These are phyloP conservation scores for Calocera cornea DNA, from an alignment of 768 basidiomycete species.

Conservation along the genomic window DNA sequence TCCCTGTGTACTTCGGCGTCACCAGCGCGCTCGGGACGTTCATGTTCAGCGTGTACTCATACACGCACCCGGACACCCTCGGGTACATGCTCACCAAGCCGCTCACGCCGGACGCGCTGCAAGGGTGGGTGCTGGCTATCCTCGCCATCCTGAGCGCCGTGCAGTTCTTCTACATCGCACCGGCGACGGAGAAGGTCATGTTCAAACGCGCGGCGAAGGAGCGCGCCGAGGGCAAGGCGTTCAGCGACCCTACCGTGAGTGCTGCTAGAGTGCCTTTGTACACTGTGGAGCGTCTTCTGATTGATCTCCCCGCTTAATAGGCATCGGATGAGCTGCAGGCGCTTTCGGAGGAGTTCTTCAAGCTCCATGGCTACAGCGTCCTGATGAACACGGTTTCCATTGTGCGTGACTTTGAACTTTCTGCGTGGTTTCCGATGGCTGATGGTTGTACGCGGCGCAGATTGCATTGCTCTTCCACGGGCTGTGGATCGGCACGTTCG, in stretches of 20 bases:
- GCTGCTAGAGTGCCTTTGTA: not conserved
- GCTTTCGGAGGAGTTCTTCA: constrained; percentile 50
- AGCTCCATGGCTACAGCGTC: constrained; percentile 55
- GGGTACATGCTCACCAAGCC: constrained; percentile 33
- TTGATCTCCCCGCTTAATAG: constrained; percentile 24
- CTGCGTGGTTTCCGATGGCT: not conserved
- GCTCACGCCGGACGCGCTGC: constrained; percentile 45
- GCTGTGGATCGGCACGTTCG: constrained; percentile 44
- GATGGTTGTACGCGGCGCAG: not conserved
- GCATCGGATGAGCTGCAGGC: constrained; percentile 56
- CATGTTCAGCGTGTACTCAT: constrained; percentile 46
- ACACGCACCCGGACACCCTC: constrained; percentile 43
- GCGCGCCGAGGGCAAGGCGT: constrained; percentile 55
- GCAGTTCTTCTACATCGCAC: constrained; percentile 61
- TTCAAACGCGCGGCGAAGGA: constrained; percentile 58
- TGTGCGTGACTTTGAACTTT: constrained; percentile 8
- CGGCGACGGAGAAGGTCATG: constrained; percentile 66
- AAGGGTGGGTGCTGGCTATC: constrained; percentile 42
- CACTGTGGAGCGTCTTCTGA: not conserved
- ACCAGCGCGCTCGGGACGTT: constrained; percentile 42
- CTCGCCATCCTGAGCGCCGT: constrained; percentile 38
- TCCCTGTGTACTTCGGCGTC: constrained; percentile 59
- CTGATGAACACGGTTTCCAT: constrained; percentile 50
- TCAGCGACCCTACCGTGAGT: constrained; percentile 52
- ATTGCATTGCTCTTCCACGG: constrained; percentile 53